These are phyloP conservation scores for Salix suchowensis DNA, from an alignment of 345 rosid genomes.

Conservation along the genomic window DNA sequence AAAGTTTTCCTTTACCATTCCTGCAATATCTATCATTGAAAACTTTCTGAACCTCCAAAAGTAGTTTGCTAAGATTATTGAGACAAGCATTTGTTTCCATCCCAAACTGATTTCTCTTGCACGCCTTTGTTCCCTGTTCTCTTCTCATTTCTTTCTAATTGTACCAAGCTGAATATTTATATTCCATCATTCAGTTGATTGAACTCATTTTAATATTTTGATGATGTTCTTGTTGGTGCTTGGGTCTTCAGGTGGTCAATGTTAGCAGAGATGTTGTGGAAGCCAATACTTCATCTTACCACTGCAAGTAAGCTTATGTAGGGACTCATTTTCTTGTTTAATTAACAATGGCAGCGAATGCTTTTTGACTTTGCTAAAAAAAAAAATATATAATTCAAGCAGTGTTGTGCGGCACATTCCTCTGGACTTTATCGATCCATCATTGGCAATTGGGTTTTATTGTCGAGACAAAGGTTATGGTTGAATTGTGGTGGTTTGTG, in stretches of 20 bases:
- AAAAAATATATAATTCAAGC: conserved; percentile 14
- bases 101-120: not conserved
- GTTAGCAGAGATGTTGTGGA: conserved; percentile 48
- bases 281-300: conserved; percentile 83
- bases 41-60: too few relatives aligned
- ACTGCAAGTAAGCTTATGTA: conserved; percentile 54
- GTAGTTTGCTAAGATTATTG: conserved; percentile 3
- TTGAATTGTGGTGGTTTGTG: not conserved
- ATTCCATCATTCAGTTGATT: not conserved
- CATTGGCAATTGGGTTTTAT: conserved; percentile 86
- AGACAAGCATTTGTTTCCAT: not conserved
- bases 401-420: conserved; percentile 60
- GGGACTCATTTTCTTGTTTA: not conserved
- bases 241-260: conserved; percentile 48
- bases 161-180: not conserved
- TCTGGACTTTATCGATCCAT: conserved; percentile 74
- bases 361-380: not conserved
- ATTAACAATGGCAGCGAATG: not conserved
- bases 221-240: not conserved
- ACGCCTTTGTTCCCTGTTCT: not conserved
- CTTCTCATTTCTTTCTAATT: not conserved
- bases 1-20: not conserved
- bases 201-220: not conserved
- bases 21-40: not conserved
- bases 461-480: conserved; percentile 73